phyloP scores from a whole-genome alignment of 2,329 filamentous ascomycete genomes.

The Pseudopithomyces maydicus region DNA sequence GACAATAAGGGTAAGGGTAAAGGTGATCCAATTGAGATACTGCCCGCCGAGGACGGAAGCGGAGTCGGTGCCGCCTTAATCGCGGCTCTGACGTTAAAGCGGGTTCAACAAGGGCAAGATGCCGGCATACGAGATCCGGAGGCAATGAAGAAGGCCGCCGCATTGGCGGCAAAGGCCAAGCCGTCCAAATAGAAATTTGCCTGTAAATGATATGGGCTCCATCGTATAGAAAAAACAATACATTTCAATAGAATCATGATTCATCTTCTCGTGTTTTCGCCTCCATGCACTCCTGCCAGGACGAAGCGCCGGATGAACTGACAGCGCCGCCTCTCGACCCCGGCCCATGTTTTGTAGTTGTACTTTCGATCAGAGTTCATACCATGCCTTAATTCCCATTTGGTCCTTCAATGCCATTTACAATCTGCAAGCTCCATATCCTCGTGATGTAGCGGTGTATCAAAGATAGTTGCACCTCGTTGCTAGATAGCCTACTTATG shows the following conservation, averaged over 20 bases:
- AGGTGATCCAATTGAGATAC: conserved; percentile 76
- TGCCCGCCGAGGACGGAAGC: conserved; percentile 91
- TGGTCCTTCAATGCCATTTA: neutral
- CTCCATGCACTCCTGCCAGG: neutral
- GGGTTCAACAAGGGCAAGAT: conserved; percentile 63
- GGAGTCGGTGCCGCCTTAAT: conserved; percentile 97
- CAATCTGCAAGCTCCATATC: neutral
- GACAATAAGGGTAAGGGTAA: conserved; percentile 71
- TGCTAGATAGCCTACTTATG: neutral
- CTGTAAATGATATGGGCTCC: neutral
- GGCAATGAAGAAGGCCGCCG: conserved; percentile 45
- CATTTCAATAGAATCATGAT: neutral
- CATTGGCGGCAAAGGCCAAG: conserved; percentile 4
- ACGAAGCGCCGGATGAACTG: neutral
- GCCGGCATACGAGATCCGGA: conserved; percentile 61
- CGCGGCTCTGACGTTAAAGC: conserved; percentile 71
- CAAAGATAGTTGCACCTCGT: neutral
- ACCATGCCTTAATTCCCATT: neutral
- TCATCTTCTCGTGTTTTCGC: neutral
- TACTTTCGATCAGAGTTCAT: neutral
- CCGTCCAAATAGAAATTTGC: neutral
- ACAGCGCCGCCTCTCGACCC: neutral
- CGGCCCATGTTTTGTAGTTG: neutral
- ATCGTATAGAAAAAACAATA: neutral
- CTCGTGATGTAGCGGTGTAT: neutral